These are phyloP conservation scores for Pythium scleroteichum DNA, from an alignment of 352 stramenopile species.

Conservation along the genomic window DNA sequence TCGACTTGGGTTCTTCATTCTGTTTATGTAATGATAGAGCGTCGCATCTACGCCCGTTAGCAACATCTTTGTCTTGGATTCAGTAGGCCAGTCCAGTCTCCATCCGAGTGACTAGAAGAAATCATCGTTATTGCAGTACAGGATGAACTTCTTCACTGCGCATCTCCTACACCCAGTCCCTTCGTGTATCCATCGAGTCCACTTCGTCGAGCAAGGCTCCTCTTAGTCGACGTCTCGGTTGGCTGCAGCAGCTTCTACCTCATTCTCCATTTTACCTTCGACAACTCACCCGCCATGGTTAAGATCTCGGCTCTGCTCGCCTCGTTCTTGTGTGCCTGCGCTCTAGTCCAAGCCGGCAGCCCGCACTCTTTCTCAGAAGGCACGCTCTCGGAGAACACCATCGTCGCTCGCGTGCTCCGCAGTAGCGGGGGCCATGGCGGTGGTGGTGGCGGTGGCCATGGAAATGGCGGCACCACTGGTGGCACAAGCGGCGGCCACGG, in stretches of 20 bases:
- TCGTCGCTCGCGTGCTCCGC: background rate
- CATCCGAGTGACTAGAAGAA: too few relatives aligned
- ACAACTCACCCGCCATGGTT: background rate
- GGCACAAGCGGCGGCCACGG: background rate
- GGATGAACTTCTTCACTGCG: too few relatives aligned
- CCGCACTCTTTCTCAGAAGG: background rate
- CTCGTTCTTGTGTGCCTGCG: background rate
- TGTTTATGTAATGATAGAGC: too few relatives aligned
- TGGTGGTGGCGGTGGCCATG: background rate
- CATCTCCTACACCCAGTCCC: too few relatives aligned
- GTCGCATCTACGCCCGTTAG: too few relatives aligned
- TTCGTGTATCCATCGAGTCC: too few relatives aligned
- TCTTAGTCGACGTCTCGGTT: too few relatives aligned
- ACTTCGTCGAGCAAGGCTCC: too few relatives aligned
- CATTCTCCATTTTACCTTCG: background rate
- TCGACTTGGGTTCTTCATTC: too few relatives aligned
- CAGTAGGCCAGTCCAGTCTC: too few relatives aligned
- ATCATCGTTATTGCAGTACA: too few relatives aligned
- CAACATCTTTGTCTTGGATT: too few relatives aligned
- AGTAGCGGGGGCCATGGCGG: background rate
- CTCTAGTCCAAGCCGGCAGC: background rate
- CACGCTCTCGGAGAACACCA: background rate
- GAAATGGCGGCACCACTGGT: background rate
- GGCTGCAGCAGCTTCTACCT: background rate
- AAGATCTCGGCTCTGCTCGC: background rate